Conservation (phyloP, 2,329 filamentous ascomycete genomes). For the Diaporthe sp. region DNA sequence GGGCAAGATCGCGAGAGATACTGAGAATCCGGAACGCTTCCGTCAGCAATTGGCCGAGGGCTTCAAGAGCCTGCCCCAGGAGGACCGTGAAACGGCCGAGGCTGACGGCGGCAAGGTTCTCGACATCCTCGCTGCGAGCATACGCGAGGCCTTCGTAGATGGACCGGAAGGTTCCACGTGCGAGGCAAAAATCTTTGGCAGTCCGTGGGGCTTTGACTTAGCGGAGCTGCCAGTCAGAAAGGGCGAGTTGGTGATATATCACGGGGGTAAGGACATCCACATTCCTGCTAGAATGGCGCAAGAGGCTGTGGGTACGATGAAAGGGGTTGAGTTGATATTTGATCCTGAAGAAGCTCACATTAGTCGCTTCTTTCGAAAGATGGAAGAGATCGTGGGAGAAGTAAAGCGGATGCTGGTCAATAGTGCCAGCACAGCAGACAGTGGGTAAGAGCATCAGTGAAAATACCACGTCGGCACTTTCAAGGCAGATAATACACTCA, state of each 20-base stretch:
- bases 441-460: neutral
- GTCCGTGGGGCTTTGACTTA: constrained; percentile 43
- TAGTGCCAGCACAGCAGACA: neutral
- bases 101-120: constrained; percentile 25
- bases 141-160: constrained; percentile 21
- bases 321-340: constrained; percentile 40
- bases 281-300: constrained; percentile 42
- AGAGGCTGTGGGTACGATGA: constrained; percentile 41
- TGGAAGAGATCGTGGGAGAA: constrained; percentile 40
- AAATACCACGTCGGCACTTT: too few relatives aligned
- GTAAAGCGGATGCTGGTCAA: neutral
- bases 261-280: constrained; percentile 43
- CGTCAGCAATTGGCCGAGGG: constrained; percentile 11
- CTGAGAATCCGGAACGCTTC: constrained; percentile 27
- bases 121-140: constrained; percentile 30
- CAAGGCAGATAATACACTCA: too few relatives aligned
- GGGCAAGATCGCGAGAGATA: constrained; percentile 31
- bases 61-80: constrained; percentile 15
- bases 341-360: constrained; percentile 41
- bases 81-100: constrained; percentile 25
- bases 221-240: constrained; percentile 39
- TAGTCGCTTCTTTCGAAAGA: constrained; percentile 39
- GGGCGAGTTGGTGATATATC: constrained; percentile 42
- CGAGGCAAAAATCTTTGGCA: constrained; percentile 36
- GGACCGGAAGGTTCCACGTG: constrained; percentile 37